These are phyloP conservation scores for Globisporangium emineosum DNA, from an alignment of 352 stramenopile genomes.

Conservation along the genomic window DNA sequence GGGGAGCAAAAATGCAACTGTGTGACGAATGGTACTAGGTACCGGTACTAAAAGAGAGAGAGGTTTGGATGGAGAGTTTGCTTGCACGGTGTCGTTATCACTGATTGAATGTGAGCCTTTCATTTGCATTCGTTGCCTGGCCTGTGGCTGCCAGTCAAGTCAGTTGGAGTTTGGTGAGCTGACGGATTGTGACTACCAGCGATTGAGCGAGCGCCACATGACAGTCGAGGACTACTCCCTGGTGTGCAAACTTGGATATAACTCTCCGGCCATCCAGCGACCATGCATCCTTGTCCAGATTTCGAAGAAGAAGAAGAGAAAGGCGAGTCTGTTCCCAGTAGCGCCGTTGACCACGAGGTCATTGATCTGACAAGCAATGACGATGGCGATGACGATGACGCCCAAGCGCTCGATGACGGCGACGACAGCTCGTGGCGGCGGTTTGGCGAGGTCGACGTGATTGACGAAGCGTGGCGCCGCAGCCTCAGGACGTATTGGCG, in stretches of 20 bases:
- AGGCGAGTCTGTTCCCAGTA: no score
- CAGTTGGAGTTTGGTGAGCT: neutral
- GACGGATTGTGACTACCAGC: neutral
- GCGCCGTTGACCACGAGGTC: neutral
- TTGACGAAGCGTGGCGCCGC: neutral
- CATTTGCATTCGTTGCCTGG: no score
- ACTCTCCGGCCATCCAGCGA: neutral
- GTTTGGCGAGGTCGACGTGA: neutral
- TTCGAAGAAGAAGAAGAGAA: neutral
- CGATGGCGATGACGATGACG: neutral
- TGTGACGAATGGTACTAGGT: neutral
- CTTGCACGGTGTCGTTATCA: neutral
- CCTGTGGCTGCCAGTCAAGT: neutral
- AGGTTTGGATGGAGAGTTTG: neutral
- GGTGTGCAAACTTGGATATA: neutral
- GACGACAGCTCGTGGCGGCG: neutral
- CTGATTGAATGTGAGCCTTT: neutral
- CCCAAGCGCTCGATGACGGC: neutral
- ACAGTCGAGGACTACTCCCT: neutral
- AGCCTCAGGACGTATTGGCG: neutral
- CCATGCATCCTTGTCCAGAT: neutral
- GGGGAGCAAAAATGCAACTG: conserved; percentile 26
- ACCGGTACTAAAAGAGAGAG: neutral
- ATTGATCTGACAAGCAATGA: neutral
- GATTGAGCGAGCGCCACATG: neutral